Conservation (phyloP, 805 yeast species). For the Ogataea saltuana region DNA sequence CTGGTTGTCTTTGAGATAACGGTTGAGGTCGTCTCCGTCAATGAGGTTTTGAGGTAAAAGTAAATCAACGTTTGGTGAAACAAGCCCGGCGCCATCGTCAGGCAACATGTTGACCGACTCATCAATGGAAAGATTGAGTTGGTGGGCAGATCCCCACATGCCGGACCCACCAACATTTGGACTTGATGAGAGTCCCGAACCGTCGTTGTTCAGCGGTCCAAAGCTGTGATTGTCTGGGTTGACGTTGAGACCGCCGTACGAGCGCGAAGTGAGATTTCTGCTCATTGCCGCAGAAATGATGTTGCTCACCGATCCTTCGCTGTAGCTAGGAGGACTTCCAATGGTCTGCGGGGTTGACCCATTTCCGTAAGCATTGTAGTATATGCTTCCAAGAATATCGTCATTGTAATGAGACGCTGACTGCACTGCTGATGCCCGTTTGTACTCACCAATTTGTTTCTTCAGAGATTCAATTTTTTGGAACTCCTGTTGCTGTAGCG, state of each 20-base stretch:
- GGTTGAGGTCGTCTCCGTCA: conserved; percentile 27
- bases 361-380: conserved; percentile 2
- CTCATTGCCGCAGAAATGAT: conserved; percentile 27
- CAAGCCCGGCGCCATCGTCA: conserved; percentile 7
- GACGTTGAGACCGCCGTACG: conserved; percentile 13
- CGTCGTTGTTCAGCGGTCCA: conserved; percentile 13
- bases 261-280: conserved; percentile 21
- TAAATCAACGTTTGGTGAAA: conserved; percentile 26
- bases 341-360: conserved; percentile 11
- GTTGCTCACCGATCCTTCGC: conserved; percentile 22
- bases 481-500: conserved; percentile 40
- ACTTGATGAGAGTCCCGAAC: conserved; percentile 12
- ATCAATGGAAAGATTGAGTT: conserved; percentile 9
- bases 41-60: conserved; percentile 34
- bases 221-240: conserved; percentile 21
- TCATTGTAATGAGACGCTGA: background rate
- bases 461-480: conserved; percentile 31
- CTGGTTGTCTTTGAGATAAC: conserved; percentile 2
- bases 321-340: conserved; percentile 20
- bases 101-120: background rate
- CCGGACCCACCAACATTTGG: conserved; percentile 10
- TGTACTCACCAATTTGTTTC: conserved; percentile 24
- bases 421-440: conserved; percentile 4
- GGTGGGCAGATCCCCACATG: conserved; percentile 19
- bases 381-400: conserved; percentile 5